phyloP scores from a whole-genome alignment of 2,329 filamentous ascomycete genomes.

The Exophiala aquamarina region DNA sequence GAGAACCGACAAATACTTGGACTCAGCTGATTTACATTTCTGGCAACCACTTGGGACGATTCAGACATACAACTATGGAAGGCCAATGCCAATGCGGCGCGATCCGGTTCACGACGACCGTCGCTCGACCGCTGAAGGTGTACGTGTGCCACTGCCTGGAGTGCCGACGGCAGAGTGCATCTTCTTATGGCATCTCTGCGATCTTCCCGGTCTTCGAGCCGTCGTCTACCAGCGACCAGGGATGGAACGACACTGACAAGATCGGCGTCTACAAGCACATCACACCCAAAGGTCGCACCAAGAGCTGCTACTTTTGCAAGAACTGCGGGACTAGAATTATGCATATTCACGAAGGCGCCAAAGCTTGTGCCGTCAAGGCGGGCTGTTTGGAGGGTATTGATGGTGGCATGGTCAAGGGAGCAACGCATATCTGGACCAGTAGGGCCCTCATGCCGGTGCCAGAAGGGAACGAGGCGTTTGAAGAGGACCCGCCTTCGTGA shows the following conservation, averaged over 20 bases:
- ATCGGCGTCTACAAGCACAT: slow-evolving; percentile 49
- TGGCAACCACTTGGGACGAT: too few relatives aligned
- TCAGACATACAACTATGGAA: slow-evolving; percentile 54
- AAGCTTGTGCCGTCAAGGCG: slow-evolving; percentile 65
- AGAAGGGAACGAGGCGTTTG: slow-evolving; percentile 59
- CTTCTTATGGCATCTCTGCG: slow-evolving; percentile 67
- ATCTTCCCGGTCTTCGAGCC: slow-evolving; percentile 68
- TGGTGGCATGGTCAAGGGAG: slow-evolving; percentile 57
- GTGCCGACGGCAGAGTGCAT: slow-evolving; percentile 65
- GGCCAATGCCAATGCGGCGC: slow-evolving; percentile 65
- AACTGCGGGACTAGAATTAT: slow-evolving; percentile 65
- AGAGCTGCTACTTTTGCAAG: slow-evolving; percentile 68
- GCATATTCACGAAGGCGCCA: slow-evolving; percentile 55
- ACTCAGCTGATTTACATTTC: too few relatives aligned
- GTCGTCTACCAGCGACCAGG: slow-evolving; percentile 5
- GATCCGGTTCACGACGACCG: slow-evolving; percentile 63
- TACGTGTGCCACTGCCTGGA: slow-evolving; percentile 71
- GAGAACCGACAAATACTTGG: too few relatives aligned
- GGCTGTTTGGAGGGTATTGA: slow-evolving; percentile 65
- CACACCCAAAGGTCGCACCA: slow-evolving; percentile 56
- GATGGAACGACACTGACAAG: not conserved
- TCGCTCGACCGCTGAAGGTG: slow-evolving; percentile 59
- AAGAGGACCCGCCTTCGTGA: slow-evolving; percentile 48
- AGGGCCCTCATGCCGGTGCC: slow-evolving; percentile 69
- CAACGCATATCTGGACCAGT: slow-evolving; percentile 68